Conservation (phyloP, 345 rosid species). For the Raphanus raphanistrum region DNA sequence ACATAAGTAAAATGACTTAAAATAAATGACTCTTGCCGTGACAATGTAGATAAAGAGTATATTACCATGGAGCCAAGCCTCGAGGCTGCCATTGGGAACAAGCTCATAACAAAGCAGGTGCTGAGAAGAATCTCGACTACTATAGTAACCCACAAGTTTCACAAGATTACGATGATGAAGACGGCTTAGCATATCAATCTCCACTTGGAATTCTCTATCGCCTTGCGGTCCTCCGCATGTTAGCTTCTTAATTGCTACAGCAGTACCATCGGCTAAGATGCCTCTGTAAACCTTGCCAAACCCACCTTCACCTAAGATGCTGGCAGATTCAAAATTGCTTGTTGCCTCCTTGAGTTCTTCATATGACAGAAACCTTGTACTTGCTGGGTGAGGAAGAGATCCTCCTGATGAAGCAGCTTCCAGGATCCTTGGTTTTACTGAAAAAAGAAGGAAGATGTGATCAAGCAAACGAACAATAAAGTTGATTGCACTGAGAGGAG, state of each 20-base stretch:
- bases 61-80: constrained; percentile 98
- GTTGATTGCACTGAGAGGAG: constrained; percentile 28
- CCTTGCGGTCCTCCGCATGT: constrained; percentile 94
- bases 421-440: constrained; percentile 64
- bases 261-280: constrained; percentile 93
- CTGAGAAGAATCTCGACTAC: constrained; percentile 85
- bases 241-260: constrained; percentile 97
- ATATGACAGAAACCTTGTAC: constrained; percentile 82
- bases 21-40: neutral
- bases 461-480: neutral
- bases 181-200: neutral
- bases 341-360: constrained; percentile 98
- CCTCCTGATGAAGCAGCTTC: constrained; percentile 56
- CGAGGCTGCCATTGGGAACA: constrained; percentile 96
- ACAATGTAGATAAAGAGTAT: neutral
- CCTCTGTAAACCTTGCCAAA: constrained; percentile 98
- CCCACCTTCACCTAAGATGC: constrained; percentile 97
- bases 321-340: constrained; percentile 77
- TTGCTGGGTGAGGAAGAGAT: constrained; percentile 80
- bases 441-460: constrained; percentile 5
- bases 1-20: constrained; percentile 21
- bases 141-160: constrained; percentile 71
- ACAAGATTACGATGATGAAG: neutral
- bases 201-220: constrained; percentile 72
- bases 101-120: constrained; percentile 96